Conservation (phyloP, 2,329 filamentous ascomycete species). For the Diaporthe destruens region DNA sequence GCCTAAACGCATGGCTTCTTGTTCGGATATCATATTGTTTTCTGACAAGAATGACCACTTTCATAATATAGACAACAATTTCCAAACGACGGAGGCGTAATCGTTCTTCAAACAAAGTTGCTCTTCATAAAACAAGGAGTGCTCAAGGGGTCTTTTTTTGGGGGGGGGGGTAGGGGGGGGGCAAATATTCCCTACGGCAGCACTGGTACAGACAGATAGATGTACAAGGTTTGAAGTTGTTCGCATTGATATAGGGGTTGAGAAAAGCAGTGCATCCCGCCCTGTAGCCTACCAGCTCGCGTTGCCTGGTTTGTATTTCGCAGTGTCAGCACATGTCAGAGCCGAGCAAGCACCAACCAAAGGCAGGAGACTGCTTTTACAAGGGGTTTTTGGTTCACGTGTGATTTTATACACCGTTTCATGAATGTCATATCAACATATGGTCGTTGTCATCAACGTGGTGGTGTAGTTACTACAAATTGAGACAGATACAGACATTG, state of each 20-base stretch:
- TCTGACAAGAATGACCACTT: neutral
- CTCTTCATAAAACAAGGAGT: neutral
- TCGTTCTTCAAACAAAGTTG: too few species aligned
- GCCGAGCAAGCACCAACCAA: neutral
- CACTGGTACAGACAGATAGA: neutral
- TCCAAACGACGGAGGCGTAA: neutral
- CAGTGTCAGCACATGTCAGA: neutral
- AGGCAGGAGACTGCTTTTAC: neutral
- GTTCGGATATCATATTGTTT: neutral
- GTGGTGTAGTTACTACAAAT: slow-evolving; percentile 26
- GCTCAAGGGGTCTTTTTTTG: too few species aligned
- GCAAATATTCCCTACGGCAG: neutral
- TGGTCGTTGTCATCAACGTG: neutral
- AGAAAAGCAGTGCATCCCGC: neutral
- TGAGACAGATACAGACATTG: slow-evolving; percentile 5
- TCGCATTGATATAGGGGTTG: neutral
- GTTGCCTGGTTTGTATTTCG: neutral
- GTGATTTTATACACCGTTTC: slow-evolving; percentile 8
- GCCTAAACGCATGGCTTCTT: neutral
- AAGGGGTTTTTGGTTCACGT: neutral
- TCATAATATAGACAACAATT: neutral
- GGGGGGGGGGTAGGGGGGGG: too few species aligned
- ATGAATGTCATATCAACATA: neutral
- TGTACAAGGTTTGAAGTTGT: neutral
- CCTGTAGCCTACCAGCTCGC: too few species aligned